Evolutionary conservation across 1,139 yeast species (phyloP).

Genomic region (Sugiyamaella paludigena): DNA sequence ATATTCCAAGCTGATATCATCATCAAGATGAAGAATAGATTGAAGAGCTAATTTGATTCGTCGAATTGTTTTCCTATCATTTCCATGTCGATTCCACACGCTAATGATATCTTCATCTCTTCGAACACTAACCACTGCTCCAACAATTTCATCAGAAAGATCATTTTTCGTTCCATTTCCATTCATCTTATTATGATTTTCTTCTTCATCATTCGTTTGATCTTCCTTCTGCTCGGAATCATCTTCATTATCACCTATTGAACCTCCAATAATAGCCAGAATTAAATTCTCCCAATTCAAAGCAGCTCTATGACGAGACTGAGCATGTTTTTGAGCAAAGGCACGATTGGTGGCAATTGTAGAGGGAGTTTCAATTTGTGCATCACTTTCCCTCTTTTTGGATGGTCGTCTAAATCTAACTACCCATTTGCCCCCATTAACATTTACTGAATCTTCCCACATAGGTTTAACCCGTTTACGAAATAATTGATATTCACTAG

Average conservation of each 20-base stretch:
- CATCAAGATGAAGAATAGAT: conserved; percentile 28
- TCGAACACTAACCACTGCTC: conserved; percentile 39
- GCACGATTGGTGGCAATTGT: conserved; percentile 7
- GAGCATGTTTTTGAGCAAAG: conserved; percentile 14
- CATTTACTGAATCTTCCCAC: conserved; percentile 69
- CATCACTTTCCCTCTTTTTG: conserved; percentile 14
- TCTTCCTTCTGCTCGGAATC: background rate
- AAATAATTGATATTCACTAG: conserved; percentile 60
- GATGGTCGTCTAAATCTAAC: conserved; percentile 45
- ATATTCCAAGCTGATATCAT: conserved; percentile 29
- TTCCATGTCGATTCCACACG: conserved; percentile 36
- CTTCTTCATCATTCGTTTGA: background rate
- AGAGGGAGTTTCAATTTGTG: background rate
- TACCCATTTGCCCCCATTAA: conserved; percentile 67
- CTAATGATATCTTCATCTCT: conserved; percentile 39
- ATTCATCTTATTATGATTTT: background rate
- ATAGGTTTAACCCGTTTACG: conserved; percentile 65
- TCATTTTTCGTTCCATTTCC: conserved; percentile 15
- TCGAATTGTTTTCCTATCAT: conserved; percentile 21
- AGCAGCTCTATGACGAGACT: conserved; percentile 31
- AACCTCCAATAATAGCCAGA: conserved; percentile 36
- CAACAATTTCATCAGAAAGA: conserved; percentile 35
- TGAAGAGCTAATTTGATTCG: conserved; percentile 28
- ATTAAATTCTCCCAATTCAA: conserved; percentile 38
- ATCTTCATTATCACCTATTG: conserved; percentile 23